Evolutionary conservation across 31 red algal genomes (phyloP), one percentile per base, ranked within the genome.

Genomic region (Endocladia muricata): DNA sequence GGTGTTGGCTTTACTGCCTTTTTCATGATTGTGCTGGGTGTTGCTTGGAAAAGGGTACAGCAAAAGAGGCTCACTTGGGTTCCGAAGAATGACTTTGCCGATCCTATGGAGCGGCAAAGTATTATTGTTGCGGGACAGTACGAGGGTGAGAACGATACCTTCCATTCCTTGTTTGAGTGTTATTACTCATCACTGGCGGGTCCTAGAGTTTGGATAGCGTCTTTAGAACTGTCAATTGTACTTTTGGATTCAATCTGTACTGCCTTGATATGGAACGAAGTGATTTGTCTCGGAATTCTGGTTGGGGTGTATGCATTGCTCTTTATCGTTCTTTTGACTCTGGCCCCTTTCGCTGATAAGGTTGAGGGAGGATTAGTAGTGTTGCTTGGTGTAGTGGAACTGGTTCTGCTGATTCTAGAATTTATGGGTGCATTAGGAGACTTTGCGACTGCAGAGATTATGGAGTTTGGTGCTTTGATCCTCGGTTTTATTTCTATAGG

Each of bases 121-220:
- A 35, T 72, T 1, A 23, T 65, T 21, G 78, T 91, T 49, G 43
- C 37, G 3, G 87, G 87, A 1, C 71, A 83, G 33, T 91, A 91
- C 23, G 62, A 76, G 15, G 78, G 72, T 7, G 77, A 83, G 15
- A 41, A 76, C 32, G 55, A 82, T 72, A 35, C 70, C 29, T 91
- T 91, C 61, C 87, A 91, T 56, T 64, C 61, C 1, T 42, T 91
- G 21, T 91, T 91, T 70, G 77, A 81, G 62, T 91, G 87, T 52
- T 91, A 91, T 59, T 91, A 91, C 42, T 65, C 71, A 36, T 76
- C 63, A 15, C 36, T 91, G 43, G 37, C 70, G 3, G 87, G 87
- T 28, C 87, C 87, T 22, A 68, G 77, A 7, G 48, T 91, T 13
- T 91, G 87, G 87, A 7, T 91, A 17, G 87, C 64, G 8, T 77